Percentiles rank a stretch among this genome's conserved stretches.
Evolutionary conservation across 2,329 filamentous ascomycete genomes (phyloP).

Genomic region (Fusarium anguioides): DNA sequence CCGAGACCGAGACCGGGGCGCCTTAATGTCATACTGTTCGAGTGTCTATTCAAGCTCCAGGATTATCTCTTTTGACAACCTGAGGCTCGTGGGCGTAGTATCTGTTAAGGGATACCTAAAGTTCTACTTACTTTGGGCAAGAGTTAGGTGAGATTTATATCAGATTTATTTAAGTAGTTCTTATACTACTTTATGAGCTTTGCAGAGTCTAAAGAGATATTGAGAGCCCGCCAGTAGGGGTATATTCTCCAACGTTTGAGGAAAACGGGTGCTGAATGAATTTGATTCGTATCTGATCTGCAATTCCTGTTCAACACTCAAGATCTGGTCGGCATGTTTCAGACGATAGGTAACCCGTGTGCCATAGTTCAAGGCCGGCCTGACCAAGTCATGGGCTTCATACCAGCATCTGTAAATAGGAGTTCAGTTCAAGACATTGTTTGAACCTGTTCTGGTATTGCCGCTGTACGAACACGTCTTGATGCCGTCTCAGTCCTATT

Average conservation of each 20-base stretch:
- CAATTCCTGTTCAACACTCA: background rate
- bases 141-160: too few relatives aligned
- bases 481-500: background rate
- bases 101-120: too few relatives aligned
- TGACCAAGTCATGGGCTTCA: background rate
- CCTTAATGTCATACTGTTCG: slow-evolving; percentile 21
- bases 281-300: background rate
- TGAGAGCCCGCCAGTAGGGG: background rate
- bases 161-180: too few relatives aligned
- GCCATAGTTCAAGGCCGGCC: background rate
- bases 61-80: too few relatives aligned
- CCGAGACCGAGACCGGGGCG: slow-evolving; percentile 10
- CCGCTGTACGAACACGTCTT: background rate
- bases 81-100: too few relatives aligned
- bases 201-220: too few relatives aligned
- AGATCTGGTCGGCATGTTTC: background rate
- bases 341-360: background rate
- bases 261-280: background rate
- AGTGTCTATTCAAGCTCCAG: background rate
- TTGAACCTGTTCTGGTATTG: background rate
- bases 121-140: too few relatives aligned
- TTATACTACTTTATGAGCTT: too few relatives aligned
- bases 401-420: background rate
- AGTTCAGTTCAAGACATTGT: background rate
- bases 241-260: background rate